Evolutionary conservation across 345 rosid genomes (phyloP), one percentile per base, ranked within the genome.

Genomic region (Salix exigua): DNA sequence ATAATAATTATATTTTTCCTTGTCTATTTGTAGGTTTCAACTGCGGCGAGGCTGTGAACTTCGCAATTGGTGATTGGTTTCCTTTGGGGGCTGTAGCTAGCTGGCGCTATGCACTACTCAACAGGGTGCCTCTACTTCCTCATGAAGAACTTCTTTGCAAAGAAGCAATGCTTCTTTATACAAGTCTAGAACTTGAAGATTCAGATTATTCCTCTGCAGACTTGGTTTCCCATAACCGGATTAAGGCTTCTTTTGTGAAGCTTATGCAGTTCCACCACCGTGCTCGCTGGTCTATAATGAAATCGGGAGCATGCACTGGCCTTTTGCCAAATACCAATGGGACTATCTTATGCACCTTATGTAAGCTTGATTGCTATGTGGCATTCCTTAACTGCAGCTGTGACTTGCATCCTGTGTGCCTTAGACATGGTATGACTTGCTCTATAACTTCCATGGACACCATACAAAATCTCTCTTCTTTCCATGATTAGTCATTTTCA

Each of bases 1-100:
- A 44, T 61, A 9, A 11, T 5, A 42, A n/a, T 71, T 2, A 42
- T 65, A 18, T 31, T 65, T 79, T 72, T 18, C 68, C 74, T 67
- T 62, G 65, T 78, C 51, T 71, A 76, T n/a, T 16, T 86, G 51
- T 69, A 96, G 99, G 99, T 66, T 96, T 96, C 81, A 96, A 96
- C 82, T 96, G 99, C 78, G 99, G 99, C 6, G 99, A 96, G 89
- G 99, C 99, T 73, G 99, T 96, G 80, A 96, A 96, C 85, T 96
- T 96, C 85, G 99, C 98, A 31, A 91, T 88, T 87, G 92, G 93
- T 70, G 96, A 96, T 78, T 96, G 99, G 99, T 96, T 96, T 84
- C 91, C 94, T 77, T 81, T 91, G 68, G 98, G 99, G 81, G 94
- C 99, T 72, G 83, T 94, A 35, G 97, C 99, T 31, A 94, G 98